Conservation (phyloP, 306 rosid genomes). For the Prunus persica region Prunus_persica_NCBIv2 NC_034016.1:17738001-17738500, state of each 20-base stretch:
- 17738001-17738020: slow-evolving; percentile 2
- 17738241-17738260: background rate
- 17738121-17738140: background rate
- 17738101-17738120: background rate
- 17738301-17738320: background rate
- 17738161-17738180: background rate
- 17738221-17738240: background rate
- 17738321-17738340: too few species aligned
- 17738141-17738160: background rate
- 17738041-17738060: background rate
- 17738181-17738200: background rate
- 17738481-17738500: too few species aligned
- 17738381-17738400: too few species aligned
- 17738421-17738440: too few species aligned
- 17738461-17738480: too few species aligned
- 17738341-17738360: too few species aligned
- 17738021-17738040: background rate
- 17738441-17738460: too few species aligned
- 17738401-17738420: too few species aligned
- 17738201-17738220: background rate
- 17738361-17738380: too few species aligned
- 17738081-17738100: background rate
- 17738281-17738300: background rate
- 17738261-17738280: background rate
- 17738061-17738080: background rate